Conservation (phyloP, 495 filamentous ascomycete genomes). For the Jackrogersella multiformis region DNA sequence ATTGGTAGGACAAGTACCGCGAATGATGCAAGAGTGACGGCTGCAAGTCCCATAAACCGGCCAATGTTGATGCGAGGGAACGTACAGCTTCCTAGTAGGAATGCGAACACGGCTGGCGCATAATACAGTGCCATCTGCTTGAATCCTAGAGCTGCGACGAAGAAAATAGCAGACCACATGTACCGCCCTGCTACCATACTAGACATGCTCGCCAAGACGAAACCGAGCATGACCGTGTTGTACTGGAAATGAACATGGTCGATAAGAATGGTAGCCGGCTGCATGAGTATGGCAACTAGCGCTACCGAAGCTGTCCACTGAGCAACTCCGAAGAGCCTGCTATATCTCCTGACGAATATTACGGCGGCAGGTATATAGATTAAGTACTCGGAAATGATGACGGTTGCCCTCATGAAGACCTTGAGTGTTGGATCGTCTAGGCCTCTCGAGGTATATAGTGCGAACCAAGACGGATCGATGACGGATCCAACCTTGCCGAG, state of each 20-base stretch:
- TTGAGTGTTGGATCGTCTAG: slow-evolving; percentile 81
- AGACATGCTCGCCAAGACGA: slow-evolving; percentile 84
- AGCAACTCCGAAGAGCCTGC: slow-evolving; percentile 72
- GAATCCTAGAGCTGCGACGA: slow-evolving; percentile 91
- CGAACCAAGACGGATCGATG: slow-evolving; percentile 88
- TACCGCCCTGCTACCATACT: slow-evolving; percentile 85
- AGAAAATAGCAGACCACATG: slow-evolving; percentile 91
- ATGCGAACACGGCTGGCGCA: slow-evolving; percentile 90
- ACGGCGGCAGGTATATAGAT: slow-evolving; percentile 86
- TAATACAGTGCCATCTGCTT: slow-evolving; percentile 99
- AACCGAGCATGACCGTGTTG: slow-evolving; percentile 96
- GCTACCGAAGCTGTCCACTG: slow-evolving; percentile 85
- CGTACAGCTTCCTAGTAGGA: slow-evolving; percentile 84
- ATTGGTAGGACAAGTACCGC: slow-evolving; percentile 78
- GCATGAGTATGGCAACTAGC: slow-evolving; percentile 88
- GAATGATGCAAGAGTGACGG: slow-evolving; percentile 77
- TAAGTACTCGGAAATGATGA: slow-evolving; percentile 87
- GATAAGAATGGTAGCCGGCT: slow-evolving; percentile 89
- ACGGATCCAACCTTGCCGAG: slow-evolving; percentile 83
- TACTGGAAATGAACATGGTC: slow-evolving; percentile 99
- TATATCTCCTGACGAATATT: slow-evolving; percentile 81
- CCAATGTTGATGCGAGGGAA: slow-evolving; percentile 74
- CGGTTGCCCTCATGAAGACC: slow-evolving; percentile 93
- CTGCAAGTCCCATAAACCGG: slow-evolving; percentile 77
- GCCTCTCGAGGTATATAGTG: slow-evolving; percentile 83